A percentile compares a stretch with the other conserved stretches of the same genome.
Evolutionary conservation across 495 filamentous ascomycete species (phyloP).

Genomic region (Hyphodiscus hymeniophilus): DNA sequence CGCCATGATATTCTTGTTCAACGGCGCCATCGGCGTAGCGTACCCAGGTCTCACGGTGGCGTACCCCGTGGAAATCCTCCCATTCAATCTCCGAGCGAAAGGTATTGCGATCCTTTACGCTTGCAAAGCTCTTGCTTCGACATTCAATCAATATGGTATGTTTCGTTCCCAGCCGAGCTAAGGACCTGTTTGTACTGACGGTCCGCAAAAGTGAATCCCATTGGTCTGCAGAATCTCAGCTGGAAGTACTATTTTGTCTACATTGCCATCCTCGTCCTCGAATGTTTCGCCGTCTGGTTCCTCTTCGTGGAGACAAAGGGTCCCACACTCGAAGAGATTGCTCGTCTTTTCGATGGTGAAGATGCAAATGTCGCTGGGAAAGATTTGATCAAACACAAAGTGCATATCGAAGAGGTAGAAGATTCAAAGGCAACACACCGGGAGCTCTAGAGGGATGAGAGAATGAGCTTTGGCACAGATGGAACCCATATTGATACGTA

Average conservation of each 20-base stretch:
- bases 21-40: conserved; percentile 20
- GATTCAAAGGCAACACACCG: too few relatives aligned
- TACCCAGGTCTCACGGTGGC: conserved; percentile 12
- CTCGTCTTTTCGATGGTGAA: conserved; percentile 35
- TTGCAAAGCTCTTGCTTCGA: conserved; percentile 29
- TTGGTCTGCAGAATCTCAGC: conserved; percentile 25
- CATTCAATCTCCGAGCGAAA: conserved; percentile 47
- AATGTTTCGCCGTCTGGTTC: conserved; percentile 32
- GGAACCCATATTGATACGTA: too few relatives aligned
- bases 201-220: conserved; percentile 20
- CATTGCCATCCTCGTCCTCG: conserved; percentile 33
- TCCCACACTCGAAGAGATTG: conserved; percentile 40
- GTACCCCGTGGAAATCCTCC: conserved; percentile 39
- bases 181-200: too few relatives aligned
- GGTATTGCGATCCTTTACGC: background rate
- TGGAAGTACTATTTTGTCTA: conserved; percentile 38
- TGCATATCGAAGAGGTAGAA: too few relatives aligned
- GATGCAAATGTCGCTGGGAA: too few relatives aligned
- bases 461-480: too few relatives aligned
- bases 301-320: conserved; percentile 40
- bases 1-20: conserved; percentile 28
- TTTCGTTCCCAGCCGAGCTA: too few relatives aligned
- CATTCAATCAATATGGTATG: conserved; percentile 12
- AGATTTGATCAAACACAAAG: too few relatives aligned
- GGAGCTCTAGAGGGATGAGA: too few relatives aligned